Percentiles rank a stretch among this genome's conserved stretches.
Conservation (phyloP, 2,329 filamentous ascomycete species). For the Myriosclerotinia curreyana region DNA sequence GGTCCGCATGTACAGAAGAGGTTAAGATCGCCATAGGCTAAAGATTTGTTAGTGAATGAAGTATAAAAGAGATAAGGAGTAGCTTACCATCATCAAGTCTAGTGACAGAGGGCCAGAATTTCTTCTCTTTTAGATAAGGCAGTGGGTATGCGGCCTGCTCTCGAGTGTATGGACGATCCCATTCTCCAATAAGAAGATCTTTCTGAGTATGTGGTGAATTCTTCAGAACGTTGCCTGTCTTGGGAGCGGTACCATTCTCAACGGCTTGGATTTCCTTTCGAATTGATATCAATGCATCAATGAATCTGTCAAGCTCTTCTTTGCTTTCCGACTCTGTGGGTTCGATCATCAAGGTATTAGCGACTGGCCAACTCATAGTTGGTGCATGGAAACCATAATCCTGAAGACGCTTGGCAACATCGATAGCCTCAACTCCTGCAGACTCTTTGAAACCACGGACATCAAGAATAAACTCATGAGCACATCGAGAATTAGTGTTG, state of each 20-base stretch:
- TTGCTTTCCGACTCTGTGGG: constrained; percentile 92
- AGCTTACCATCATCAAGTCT: constrained; percentile 81
- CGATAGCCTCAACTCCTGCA: constrained; percentile 83
- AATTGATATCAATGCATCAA: constrained; percentile 84
- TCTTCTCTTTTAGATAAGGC: constrained; percentile 83
- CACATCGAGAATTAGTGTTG: constrained; percentile 81
- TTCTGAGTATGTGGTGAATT: constrained; percentile 82
- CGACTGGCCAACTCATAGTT: constrained; percentile 95
- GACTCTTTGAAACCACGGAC: constrained; percentile 79
- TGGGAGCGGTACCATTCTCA: constrained; percentile 73
- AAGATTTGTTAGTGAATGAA: constrained; percentile 24
- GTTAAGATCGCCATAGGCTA: constrained; percentile 86
- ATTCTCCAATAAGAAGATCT: constrained; percentile 72
- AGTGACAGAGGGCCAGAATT: constrained; percentile 91
- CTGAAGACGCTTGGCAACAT: constrained; percentile 93
- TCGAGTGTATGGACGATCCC: constrained; percentile 77
- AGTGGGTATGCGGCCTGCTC: constrained; percentile 86
- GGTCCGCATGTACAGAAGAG: constrained; percentile 93
- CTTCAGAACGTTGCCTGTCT: constrained; percentile 79
- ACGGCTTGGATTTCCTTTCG: constrained; percentile 79
- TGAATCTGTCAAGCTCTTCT: constrained; percentile 89
- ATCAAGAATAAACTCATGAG: constrained; percentile 96
- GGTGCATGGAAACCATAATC: constrained; percentile 97
- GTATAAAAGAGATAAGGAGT: constrained; percentile 22
- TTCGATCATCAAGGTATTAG: constrained; percentile 97